Conservation (phyloP, 1,284 basidiomycete genomes). For the Ceratobasidium sp. region DNA sequence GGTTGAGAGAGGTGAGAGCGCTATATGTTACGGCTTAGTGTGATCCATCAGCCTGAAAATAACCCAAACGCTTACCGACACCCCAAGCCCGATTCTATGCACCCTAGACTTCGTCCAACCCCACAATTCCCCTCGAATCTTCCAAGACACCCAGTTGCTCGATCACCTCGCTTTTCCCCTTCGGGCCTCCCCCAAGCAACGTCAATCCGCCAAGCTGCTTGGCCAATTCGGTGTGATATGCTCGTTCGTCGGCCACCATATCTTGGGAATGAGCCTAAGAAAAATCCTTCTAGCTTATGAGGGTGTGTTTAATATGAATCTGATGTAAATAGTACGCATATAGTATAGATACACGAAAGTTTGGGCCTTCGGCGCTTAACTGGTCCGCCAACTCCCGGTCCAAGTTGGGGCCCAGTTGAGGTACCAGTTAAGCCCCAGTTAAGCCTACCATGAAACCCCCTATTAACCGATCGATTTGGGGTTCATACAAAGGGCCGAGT, state of each 20-base stretch:
- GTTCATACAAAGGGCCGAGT: too few species aligned
- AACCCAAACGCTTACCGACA: slow-evolving; percentile 73
- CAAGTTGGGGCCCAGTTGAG: too few species aligned
- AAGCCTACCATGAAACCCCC: too few species aligned
- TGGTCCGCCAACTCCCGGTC: too few species aligned
- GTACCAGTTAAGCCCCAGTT: too few species aligned
- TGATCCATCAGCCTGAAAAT: slow-evolving; percentile 29
- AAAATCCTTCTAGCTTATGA: too few species aligned
- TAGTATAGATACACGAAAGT: too few species aligned
- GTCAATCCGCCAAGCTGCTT: slow-evolving; percentile 85
- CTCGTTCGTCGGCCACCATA: slow-evolving; percentile 87
- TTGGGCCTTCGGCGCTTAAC: too few species aligned
- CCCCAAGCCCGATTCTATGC: slow-evolving; percentile 97
- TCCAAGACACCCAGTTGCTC: slow-evolving; percentile 70
- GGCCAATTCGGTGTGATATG: slow-evolving; percentile 87
- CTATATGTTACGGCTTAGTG: slow-evolving; percentile 58
- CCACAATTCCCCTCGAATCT: slow-evolving; percentile 78
- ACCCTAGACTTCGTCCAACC: slow-evolving; percentile 96
- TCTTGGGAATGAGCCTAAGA: slow-evolving; percentile 59
- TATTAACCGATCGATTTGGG: too few species aligned
- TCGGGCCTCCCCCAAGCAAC: slow-evolving; percentile 57
- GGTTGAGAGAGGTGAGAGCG: slow-evolving; percentile 89
- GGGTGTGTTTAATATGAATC: too few species aligned
- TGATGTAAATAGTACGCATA: too few species aligned
- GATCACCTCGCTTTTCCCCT: slow-evolving; percentile 56